Percentiles rank a stretch among this genome's conserved stretches.
These are phyloP conservation scores for Alliaria petiolata DNA, from an alignment of 345 rosid genomes.

Conservation along the genomic window DNA sequence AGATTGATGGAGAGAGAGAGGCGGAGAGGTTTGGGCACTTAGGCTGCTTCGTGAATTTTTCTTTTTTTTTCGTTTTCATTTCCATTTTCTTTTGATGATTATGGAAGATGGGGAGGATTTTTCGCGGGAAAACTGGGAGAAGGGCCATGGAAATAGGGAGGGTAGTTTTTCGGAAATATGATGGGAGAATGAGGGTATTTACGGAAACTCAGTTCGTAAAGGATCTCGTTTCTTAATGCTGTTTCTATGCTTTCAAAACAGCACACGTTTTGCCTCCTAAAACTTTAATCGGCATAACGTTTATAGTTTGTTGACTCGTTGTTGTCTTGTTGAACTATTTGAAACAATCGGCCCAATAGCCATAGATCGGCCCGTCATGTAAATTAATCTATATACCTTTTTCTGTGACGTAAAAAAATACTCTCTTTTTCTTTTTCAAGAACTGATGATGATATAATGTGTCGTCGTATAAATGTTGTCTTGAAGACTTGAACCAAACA, in stretches of 20 bases:
- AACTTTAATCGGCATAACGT: background rate
- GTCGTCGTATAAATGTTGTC: no score
- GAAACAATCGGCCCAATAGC: background rate
- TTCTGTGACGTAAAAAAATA: no score
- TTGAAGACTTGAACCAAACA: no score
- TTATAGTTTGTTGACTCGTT: no score
- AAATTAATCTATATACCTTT: background rate
- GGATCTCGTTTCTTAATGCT: background rate
- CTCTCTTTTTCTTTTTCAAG: no score
- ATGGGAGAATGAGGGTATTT: background rate
- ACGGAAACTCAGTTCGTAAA: background rate
- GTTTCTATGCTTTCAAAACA: background rate
- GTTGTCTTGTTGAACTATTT: no score
- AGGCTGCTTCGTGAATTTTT: background rate
- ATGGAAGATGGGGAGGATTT: constrained; percentile 17
- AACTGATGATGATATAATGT: no score
- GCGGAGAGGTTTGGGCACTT: background rate
- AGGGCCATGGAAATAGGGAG: constrained; percentile 13
- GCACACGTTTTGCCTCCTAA: background rate
- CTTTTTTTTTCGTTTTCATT: background rate
- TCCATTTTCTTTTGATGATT: constrained; percentile 18
- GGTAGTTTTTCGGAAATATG: background rate
- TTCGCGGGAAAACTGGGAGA: constrained; percentile 37
- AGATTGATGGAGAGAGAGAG: background rate
- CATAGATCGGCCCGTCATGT: background rate